Evolutionary conservation across 176 grass and related monocot genomes (phyloP).

Genomic region (Musa itinerans): DNA sequence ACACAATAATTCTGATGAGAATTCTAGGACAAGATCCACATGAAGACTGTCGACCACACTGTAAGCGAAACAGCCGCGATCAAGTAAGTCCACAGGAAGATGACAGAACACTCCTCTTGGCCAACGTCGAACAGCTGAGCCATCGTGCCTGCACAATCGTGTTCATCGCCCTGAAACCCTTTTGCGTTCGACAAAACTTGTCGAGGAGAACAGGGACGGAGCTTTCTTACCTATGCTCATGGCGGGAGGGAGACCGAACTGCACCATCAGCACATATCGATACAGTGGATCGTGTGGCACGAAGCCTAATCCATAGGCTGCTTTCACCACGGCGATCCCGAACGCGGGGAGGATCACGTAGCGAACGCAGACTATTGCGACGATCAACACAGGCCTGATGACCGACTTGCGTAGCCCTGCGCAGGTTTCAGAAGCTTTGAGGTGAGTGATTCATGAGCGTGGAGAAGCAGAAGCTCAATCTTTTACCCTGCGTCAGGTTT

Average conservation of each 20-base stretch:
- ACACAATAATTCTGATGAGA: background rate
- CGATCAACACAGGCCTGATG: conserved; percentile 9
- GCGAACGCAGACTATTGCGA: conserved; percentile 31
- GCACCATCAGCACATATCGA: conserved; percentile 46
- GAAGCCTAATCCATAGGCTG: conserved; percentile 38
- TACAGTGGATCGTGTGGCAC: conserved; percentile 52
- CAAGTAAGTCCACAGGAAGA: conserved; percentile 15
- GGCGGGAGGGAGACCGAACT: conserved; percentile 50
- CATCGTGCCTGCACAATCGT: conserved; percentile 8
- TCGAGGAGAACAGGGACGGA: too few species aligned
- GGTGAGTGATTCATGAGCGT: background rate
- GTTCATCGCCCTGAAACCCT: too few species aligned
- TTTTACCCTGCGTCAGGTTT: conserved; percentile 62
- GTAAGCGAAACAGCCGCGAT: background rate
- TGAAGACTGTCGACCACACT: conserved; percentile 4
- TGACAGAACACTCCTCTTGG: conserved; percentile 6
- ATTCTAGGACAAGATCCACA: conserved; percentile 8
- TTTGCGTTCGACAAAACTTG: too few species aligned
- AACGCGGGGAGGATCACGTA: conserved; percentile 31
- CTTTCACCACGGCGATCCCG: conserved; percentile 37
- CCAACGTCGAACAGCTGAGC: conserved; percentile 1
- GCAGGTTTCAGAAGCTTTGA: background rate
- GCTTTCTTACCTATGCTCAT: conserved; percentile 35
- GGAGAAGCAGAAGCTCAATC: background rate
- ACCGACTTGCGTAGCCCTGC: conserved; percentile 24